phyloP scores from a whole-genome alignment of 2,329 filamentous ascomycete species.

The Fusarium drepaniforme region DNA sequence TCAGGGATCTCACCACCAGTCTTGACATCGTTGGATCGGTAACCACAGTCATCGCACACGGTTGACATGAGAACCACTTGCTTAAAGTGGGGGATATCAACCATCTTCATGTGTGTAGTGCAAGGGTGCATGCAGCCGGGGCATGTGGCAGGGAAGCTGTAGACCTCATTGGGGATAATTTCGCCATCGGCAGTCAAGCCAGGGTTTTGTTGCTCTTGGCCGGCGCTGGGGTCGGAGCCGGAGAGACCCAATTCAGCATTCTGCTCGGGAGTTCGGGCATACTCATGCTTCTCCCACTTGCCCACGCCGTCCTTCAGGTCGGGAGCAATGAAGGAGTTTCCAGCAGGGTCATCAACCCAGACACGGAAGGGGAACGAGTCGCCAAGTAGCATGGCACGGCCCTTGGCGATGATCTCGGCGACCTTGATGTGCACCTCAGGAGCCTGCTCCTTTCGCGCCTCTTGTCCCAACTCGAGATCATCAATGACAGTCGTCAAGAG shows the following conservation, averaged over 20 bases:
- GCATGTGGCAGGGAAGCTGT: slow-evolving; percentile 91
- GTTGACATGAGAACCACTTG: slow-evolving; percentile 97
- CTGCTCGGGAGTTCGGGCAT: slow-evolving; percentile 84
- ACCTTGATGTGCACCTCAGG: slow-evolving; percentile 86
- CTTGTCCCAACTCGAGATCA: slow-evolving; percentile 85
- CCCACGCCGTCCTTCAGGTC: slow-evolving; percentile 82
- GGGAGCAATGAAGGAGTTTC: slow-evolving; percentile 97
- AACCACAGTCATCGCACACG: slow-evolving; percentile 90
- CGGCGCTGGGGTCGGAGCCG: slow-evolving; percentile 68
- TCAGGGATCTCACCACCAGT: slow-evolving; percentile 93
- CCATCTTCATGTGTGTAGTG: slow-evolving; percentile 98
- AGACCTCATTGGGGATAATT: slow-evolving; percentile 93
- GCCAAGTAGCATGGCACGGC: slow-evolving; percentile 82
- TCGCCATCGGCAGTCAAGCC: slow-evolving; percentile 71
- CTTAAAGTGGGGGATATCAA: slow-evolving; percentile 98
- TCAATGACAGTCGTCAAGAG: slow-evolving; percentile 82
- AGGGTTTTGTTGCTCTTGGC: slow-evolving; percentile 66
- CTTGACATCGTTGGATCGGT: slow-evolving; percentile 97
- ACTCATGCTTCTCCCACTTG: slow-evolving; percentile 91
- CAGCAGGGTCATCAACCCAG: slow-evolving; percentile 88
- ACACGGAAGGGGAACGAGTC: slow-evolving; percentile 89
- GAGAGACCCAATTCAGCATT: slow-evolving; percentile 87
- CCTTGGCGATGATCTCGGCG: slow-evolving; percentile 78
- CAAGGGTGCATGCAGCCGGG: slow-evolving; percentile 90
- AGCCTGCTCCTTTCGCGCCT: slow-evolving; percentile 80